Evolutionary conservation across 75 land plant genomes (phyloP).

Genomic region (Pseudotsuga menziesii): DNA sequence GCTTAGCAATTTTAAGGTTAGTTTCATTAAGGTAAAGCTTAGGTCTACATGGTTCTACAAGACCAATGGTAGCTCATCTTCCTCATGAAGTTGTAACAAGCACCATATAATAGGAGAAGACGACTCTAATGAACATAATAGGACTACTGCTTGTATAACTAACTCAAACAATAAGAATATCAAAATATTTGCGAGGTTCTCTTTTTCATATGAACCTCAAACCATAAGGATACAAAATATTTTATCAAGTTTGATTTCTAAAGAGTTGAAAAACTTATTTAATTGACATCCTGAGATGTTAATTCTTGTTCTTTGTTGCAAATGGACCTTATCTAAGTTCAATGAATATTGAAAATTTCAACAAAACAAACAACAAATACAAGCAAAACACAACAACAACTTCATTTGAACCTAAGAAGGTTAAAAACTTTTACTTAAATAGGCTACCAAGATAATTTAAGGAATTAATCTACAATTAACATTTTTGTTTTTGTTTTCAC

Average conservation of each 20-base stretch:
- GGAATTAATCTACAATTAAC: neutral
- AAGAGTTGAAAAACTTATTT: too few species aligned
- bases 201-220: too few species aligned
- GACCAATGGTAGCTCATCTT: conserved; percentile 82
- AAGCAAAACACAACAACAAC: neutral
- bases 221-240: too few species aligned
- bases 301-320: too few species aligned
- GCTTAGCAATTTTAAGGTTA: too few species aligned
- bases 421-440: neutral
- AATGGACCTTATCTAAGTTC: too few species aligned
- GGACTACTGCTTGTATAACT: conserved; percentile 23
- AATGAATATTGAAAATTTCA: neutral
- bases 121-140: conserved; percentile 42
- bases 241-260: too few species aligned
- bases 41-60: conserved; percentile 9
- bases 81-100: conserved; percentile 70
- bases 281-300: too few species aligned
- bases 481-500: neutral
- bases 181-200: too few species aligned
- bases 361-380: neutral
- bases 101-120: conserved; percentile 63
- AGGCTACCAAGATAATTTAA: neutral
- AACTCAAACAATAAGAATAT: too few species aligned
- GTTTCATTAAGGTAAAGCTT: too few species aligned
- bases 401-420: neutral